phyloP scores from a whole-genome alignment of 495 filamentous ascomycete species.

The Neurospora pannonica region DNA sequence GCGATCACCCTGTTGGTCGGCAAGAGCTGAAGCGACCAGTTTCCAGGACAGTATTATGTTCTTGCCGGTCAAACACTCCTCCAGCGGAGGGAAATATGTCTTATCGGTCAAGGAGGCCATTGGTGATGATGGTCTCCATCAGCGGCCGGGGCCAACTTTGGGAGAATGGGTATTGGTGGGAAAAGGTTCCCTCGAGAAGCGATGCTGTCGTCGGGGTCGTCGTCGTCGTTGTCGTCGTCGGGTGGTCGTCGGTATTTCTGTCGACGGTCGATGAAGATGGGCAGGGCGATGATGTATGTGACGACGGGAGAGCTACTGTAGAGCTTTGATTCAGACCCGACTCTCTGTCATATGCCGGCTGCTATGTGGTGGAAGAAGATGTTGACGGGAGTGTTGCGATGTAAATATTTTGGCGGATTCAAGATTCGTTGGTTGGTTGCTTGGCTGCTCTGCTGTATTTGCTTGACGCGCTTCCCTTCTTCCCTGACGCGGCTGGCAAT shows the following conservation, averaged over 20 bases:
- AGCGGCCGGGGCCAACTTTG: slow-evolving; percentile 6
- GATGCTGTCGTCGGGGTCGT: neutral
- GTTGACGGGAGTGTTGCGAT: neutral
- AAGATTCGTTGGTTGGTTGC: neutral
- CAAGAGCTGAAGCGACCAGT: slow-evolving; percentile 55
- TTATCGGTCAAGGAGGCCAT: slow-evolving; percentile 54
- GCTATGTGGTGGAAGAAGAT: neutral
- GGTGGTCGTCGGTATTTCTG: neutral
- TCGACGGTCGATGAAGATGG: neutral
- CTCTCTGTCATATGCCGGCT: neutral
- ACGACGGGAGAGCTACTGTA: neutral
- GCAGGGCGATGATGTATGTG: neutral
- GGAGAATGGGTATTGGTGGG: neutral
- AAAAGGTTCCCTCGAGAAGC: neutral
- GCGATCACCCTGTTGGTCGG: slow-evolving; percentile 38
- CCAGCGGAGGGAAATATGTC: slow-evolving; percentile 39
- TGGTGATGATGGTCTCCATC: slow-evolving; percentile 42
- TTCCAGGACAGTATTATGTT: slow-evolving; percentile 55
- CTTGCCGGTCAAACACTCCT: slow-evolving; percentile 37
- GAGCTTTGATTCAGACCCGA: neutral
- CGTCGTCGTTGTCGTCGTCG: neutral
- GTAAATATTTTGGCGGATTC: neutral
- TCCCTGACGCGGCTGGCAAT: slow-evolving; percentile 10
- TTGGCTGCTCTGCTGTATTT: neutral
- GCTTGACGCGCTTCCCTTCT: slow-evolving; percentile 11